Evolutionary conservation across 2,329 filamentous ascomycete genomes (phyloP), one percentile per base, ranked within the genome.

Genomic region (Fusarium foetens): DNA sequence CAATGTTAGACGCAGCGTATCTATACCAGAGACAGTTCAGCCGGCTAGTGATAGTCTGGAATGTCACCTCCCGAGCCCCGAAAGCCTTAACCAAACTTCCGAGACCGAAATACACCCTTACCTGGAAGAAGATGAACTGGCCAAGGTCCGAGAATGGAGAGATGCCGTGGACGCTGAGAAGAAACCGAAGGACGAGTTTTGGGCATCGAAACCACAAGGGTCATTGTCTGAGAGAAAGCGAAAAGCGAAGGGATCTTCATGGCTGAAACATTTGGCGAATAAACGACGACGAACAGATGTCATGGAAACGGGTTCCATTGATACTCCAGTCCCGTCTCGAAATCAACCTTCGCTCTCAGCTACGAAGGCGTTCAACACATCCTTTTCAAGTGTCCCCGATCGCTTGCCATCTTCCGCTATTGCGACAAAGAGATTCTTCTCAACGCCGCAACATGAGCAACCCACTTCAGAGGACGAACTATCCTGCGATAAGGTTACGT

Each of bases 11-110:
- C 72, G 73, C 45, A 62, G 61, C 23, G 27, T 57, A 8, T 72
- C 74, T 16, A 66, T 77, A 27, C 62, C 74, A 7, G 65, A 73
- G 48, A 68, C 72, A 27, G 14, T 63, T 29, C 53, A 60, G 31
- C 29, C 63, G 12, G 39, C 62, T 17, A 52, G 71, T 23, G 72
- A 75, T 33, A 71, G 61, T 55, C 75, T 80, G 36, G 77, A 79
- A 43, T 85, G 82, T 63, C 82, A 85, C 66, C 76, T 86, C 14
- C 84, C 84, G 6, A 83, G 82, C 53, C 82, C 82, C 7, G 79
- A 81, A 66, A 83, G 82, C 66, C 77, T 83, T 60, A 80, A 82
- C 72, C 81, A 82, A 70, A 75, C 73, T 41, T 75, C 75, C 8
- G 68, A 75, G 25, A 68, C 68, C 16, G 75, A 76, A 39, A 29